Conservation (phyloP, 2,329 filamentous ascomycete genomes). For the Chrysoporthe deuterocubensis region DNA sequence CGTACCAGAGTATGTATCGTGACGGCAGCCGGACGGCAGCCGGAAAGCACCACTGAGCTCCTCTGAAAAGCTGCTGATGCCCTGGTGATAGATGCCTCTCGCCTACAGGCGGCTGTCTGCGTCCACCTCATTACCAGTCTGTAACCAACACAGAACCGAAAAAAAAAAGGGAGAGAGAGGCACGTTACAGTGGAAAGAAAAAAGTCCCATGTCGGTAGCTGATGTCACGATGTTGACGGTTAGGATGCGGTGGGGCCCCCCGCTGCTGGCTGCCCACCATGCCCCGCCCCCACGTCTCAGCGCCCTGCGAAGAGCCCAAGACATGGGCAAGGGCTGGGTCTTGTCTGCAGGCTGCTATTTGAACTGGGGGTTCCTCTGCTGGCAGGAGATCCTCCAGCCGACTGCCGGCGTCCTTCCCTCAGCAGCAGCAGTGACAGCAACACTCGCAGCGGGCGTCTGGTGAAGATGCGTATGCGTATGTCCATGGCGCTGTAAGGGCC, state of each 20-base stretch:
- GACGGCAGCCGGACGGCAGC: too few relatives aligned
- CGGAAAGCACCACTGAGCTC: too few relatives aligned
- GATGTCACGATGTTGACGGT: slow-evolving; percentile 6
- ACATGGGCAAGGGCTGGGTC: slow-evolving; percentile 2
- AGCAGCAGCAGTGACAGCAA: too few relatives aligned
- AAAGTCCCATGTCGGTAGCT: neutral
- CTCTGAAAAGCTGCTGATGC: neutral
- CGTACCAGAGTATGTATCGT: neutral
- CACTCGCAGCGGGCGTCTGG: too few relatives aligned
- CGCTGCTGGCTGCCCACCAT: neutral
- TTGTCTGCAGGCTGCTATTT: neutral
- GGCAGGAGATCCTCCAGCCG: too few relatives aligned
- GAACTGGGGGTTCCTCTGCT: neutral
- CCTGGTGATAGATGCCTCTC: neutral
- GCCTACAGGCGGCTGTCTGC: neutral
- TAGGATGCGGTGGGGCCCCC: neutral
- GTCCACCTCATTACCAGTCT: neutral
- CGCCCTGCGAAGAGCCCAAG: slow-evolving; percentile 11
- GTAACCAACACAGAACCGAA: neutral
- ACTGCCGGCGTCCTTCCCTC: too few relatives aligned
- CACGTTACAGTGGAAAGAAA: neutral
- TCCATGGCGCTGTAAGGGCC: too few relatives aligned
- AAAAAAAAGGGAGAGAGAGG: neutral
- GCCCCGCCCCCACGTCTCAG: slow-evolving; percentile 15
- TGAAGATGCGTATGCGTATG: too few relatives aligned